Evolutionary conservation across 2,329 filamentous ascomycete genomes (phyloP).

Genomic region (Hypoxylon sp.): DNA sequence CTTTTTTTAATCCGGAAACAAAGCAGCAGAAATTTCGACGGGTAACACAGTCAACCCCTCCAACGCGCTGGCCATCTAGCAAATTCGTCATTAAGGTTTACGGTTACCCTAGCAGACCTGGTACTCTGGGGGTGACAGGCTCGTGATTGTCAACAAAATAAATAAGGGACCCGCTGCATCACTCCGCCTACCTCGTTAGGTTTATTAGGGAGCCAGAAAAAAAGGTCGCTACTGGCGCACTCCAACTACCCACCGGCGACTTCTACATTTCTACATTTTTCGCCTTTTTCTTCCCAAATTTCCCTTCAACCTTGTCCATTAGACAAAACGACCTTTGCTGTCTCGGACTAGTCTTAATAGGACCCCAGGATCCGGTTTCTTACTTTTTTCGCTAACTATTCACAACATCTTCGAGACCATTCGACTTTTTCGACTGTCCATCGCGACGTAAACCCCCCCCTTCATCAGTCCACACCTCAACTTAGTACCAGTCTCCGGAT

Average conservation of each 20-base stretch:
- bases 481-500: constrained; percentile 24
- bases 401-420: constrained; percentile 10
- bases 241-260: constrained; percentile 44
- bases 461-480: constrained; percentile 26
- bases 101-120: constrained; percentile 24
- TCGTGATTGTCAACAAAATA: constrained; percentile 52
- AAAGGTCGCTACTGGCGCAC: constrained; percentile 42
- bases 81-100: constrained; percentile 16
- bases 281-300: constrained; percentile 46
- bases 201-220: constrained; percentile 37
- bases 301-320: constrained; percentile 40
- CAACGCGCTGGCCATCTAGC: constrained; percentile 5
- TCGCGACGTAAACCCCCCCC: constrained; percentile 27
- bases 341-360: constrained; percentile 46
- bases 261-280: constrained; percentile 44
- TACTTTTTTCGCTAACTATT: constrained; percentile 18
- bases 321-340: constrained; percentile 42
- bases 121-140: constrained; percentile 24
- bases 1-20: neutral
- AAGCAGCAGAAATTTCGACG: neutral
- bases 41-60: constrained; percentile 20
- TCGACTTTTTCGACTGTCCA: constrained; percentile 22
- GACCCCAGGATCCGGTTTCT: constrained; percentile 18
- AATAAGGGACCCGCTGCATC: constrained; percentile 46
- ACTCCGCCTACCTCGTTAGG: constrained; percentile 43